These are phyloP conservation scores for Gossypium arboreum DNA, from an alignment of 345 rosid genomes.

Conservation along the genomic window DNA sequence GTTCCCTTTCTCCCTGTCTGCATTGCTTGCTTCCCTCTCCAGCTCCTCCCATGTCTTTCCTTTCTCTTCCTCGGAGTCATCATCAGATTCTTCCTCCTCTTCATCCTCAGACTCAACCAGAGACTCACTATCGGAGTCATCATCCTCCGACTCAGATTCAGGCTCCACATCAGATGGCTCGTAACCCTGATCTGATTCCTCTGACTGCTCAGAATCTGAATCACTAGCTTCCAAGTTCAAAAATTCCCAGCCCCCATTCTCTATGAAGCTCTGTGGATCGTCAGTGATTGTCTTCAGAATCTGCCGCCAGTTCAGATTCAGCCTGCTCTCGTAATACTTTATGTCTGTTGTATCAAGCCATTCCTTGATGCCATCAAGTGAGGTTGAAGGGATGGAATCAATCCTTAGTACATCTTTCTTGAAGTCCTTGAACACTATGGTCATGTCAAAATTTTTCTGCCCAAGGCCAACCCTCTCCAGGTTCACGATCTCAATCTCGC, in stretches of 20 bases:
- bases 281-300: conserved; percentile 84
- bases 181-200: conserved; percentile 85
- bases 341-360: conserved; percentile 92
- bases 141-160: conserved; percentile 80
- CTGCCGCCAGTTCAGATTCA: conserved; percentile 91
- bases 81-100: conserved; percentile 67
- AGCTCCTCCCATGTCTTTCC: conserved; percentile 99
- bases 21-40: conserved; percentile 90
- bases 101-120: conserved; percentile 85
- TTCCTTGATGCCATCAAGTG: conserved; percentile 81
- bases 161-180: conserved; percentile 76
- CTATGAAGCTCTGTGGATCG: conserved; percentile 80
- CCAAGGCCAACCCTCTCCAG: conserved; percentile 94
- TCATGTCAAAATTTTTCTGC: conserved; percentile 89
- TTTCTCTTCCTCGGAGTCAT: conserved; percentile 77
- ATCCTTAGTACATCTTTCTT: conserved; percentile 79
- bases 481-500: conserved; percentile 93
- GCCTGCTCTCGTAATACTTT: conserved; percentile 87
- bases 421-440: conserved; percentile 88
- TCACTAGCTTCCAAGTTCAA: conserved; percentile 84
- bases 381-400: conserved; percentile 72
- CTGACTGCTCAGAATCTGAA: conserved; percentile 73
- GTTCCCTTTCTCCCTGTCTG: conserved; percentile 79
- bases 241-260: conserved; percentile 94
- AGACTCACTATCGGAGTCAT: conserved; percentile 64